These are phyloP conservation scores for Homolaphlyctis polyrhiza DNA, from an alignment of 371 early-diverging fungal genomes.

Conservation along the genomic window DNA sequence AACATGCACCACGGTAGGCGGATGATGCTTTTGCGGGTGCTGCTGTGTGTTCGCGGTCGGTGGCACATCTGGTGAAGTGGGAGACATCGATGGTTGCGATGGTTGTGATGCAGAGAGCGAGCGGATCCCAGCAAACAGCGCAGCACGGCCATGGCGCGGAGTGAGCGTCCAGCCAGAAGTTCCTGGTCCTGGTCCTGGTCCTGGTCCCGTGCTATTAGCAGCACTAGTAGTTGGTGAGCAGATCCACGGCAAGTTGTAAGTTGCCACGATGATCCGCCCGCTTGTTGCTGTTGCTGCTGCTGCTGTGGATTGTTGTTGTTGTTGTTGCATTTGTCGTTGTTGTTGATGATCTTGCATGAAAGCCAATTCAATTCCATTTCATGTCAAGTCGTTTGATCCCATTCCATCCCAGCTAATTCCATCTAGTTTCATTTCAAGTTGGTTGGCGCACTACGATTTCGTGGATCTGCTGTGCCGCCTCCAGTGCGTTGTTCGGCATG, in stretches of 20 bases:
- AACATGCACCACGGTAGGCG: slow-evolving; percentile 43
- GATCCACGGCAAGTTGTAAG: slow-evolving; percentile 25
- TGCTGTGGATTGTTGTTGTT: neutral
- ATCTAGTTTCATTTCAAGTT: too few species aligned
- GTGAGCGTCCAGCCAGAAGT: slow-evolving; percentile 16
- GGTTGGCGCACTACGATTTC: too few species aligned
- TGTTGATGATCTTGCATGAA: neutral
- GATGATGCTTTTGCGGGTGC: too few species aligned
- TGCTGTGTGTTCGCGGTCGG: too few species aligned
- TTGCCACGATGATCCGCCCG: slow-evolving; percentile 17
- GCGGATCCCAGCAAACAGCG: slow-evolving; percentile 67
- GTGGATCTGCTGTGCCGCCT: too few species aligned
- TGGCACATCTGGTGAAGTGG: too few species aligned
- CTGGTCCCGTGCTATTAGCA: neutral
- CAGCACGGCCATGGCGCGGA: slow-evolving; percentile 64
- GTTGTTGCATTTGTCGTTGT: neutral
- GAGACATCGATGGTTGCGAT: too few species aligned
- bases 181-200: slow-evolving; percentile 1
- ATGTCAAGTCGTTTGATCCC: too few species aligned
- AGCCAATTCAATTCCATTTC: too few species aligned
- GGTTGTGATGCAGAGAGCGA: slow-evolving; percentile 9
- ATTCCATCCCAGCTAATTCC: too few species aligned
- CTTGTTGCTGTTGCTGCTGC: neutral
- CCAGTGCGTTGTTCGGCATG: too few species aligned
- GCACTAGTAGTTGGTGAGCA: neutral